These are phyloP conservation scores for Candida palmyrensis DNA, from an alignment of 805 yeast species.

Conservation along the genomic window DNA sequence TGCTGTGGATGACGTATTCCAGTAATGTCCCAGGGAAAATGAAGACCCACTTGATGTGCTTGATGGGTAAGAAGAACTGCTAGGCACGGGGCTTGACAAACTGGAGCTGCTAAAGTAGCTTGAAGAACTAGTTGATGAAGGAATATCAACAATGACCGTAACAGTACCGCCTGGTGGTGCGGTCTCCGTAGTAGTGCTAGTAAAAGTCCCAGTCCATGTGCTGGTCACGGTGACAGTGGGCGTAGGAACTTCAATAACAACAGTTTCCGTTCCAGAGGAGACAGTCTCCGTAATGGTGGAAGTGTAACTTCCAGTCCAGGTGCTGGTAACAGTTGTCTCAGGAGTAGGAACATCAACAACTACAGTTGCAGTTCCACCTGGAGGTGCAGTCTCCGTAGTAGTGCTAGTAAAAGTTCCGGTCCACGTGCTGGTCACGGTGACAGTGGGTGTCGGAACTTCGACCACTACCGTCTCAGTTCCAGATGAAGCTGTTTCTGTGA, in stretches of 20 bases:
- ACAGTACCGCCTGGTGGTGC: constrained; percentile 8
- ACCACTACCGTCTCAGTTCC: constrained; percentile 1
- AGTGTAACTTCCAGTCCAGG: constrained; percentile 8
- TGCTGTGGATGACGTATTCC: too few species aligned
- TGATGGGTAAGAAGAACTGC: too few species aligned
- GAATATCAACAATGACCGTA: constrained; percentile 12
- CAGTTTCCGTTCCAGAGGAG: constrained; percentile 6
- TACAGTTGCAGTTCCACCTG: constrained; percentile 10
- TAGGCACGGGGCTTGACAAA: too few species aligned
- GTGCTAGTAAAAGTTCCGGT: constrained; percentile 8
- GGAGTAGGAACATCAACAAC: constrained; percentile 12
- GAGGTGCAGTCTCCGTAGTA: constrained; percentile 8
- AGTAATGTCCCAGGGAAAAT: too few species aligned
- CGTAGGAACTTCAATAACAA: constrained; percentile 12
- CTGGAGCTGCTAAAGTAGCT: too few species aligned
- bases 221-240: constrained; percentile 8
- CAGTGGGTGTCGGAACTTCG: constrained; percentile 2
- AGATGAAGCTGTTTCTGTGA: background rate
- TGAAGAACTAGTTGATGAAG: too few species aligned
- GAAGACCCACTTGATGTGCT: too few species aligned
- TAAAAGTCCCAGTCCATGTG: constrained; percentile 7
- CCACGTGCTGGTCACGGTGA: constrained; percentile 1
- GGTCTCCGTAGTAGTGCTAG: constrained; percentile 4
- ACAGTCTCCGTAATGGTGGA: constrained; percentile 8
- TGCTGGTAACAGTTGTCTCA: constrained; percentile 1